Base-by-base conservation (phyloP, 495 filamentous ascomycete genomes). In the Lasiosphaeris hirsuta region DNA sequence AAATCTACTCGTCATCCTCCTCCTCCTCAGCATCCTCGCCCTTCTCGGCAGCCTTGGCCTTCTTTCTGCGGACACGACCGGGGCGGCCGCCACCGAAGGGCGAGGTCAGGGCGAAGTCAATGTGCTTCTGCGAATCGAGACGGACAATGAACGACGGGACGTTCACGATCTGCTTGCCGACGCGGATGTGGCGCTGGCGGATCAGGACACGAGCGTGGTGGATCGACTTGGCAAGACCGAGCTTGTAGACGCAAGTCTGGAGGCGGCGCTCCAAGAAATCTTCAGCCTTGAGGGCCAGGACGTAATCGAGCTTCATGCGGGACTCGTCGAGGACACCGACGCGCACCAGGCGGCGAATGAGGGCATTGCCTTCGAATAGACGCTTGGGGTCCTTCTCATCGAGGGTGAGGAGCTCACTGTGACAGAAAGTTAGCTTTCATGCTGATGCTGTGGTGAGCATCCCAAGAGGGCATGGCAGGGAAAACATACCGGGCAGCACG, bases 271-370 rank as follows among this genome's bases (percentile, higher is more conserved):
- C 94, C 79, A 98, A 84, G 87, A 98, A 98, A 76, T 98, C 94
- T 78, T 98, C 95, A 69, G 89, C 86, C 81, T 92, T 92, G 61
- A 98, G 88, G 76, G 94, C 94, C 70, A 98, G 84, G 72, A 98
- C 94, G 89, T 98, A 98, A 95, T 98, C 94, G 83, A 98, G 92
- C 89, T 96, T 98, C 95, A 97, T 98, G 85, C 95, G 94, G 76
- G 90, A 89, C 84, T 98, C 94, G 75, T 98, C 94, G 75, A 98
- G 89, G 72, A 98, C 94, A 90, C 94, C 94, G 73, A 97, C 92
- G 77, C 94, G 95, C 68, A 98, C 95, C 56, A 98, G 91, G 86
- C 94, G 94, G 73, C 94, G 95, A 88, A 98, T 98, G 73, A 98
- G 84, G 75, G 94, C 94, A 79, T 98, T 98, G 77, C 94, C 94